These are phyloP conservation scores for Toxoplasma gondii DNA, from an alignment of 169 alveolate genomes.

Conservation along the genomic window DNA sequence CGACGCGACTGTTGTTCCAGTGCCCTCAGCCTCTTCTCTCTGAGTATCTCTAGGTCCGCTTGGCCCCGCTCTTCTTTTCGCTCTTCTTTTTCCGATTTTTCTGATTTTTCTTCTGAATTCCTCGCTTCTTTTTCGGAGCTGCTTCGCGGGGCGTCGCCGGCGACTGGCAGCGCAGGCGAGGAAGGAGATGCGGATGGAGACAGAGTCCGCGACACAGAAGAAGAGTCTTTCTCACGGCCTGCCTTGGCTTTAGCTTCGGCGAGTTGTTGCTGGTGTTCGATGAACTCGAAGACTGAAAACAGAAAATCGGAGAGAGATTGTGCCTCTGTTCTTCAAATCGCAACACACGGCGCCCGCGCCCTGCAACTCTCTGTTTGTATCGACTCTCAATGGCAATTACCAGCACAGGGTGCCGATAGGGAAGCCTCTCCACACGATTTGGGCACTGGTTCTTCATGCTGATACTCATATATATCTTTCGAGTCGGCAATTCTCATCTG, in stretches of 20 bases:
- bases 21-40: conserved; percentile 30
- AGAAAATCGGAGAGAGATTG: neutral
- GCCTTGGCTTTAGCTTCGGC: neutral
- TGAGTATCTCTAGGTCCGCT: neutral
- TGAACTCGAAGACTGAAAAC: conserved; percentile 58
- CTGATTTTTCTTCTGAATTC: neutral
- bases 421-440: too few species aligned
- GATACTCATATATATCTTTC: too few species aligned
- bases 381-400: too few species aligned
- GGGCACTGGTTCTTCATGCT: too few species aligned
- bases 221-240: neutral
- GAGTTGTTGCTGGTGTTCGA: conserved; percentile 53
- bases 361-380: too few species aligned
- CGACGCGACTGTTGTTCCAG: neutral
- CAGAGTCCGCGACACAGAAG: neutral
- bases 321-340: too few species aligned
- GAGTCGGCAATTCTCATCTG: too few species aligned
- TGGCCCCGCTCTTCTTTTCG: neutral
- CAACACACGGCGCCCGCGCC: too few species aligned
- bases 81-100: neutral
- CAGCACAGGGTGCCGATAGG: too few species aligned
- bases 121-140: neutral
- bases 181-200: neutral
- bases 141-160: neutral
- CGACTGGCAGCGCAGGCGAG: neutral